phyloP scores from a whole-genome alignment of 225 moss, liverwort and hornwort genomes.

The Physcomitrellopsis africana region DNA sequence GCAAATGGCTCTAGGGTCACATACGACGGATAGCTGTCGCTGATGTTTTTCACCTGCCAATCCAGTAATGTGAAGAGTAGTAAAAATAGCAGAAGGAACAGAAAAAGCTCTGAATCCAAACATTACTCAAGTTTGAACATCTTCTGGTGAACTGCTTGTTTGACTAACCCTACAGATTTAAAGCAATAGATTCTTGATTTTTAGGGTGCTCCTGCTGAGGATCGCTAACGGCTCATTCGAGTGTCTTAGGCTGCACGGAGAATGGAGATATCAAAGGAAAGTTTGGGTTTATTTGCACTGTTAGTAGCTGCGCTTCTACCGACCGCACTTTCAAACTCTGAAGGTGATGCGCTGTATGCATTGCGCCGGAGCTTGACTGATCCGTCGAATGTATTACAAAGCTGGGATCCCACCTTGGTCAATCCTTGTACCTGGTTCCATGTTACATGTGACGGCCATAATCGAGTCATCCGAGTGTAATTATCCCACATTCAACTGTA shows the following conservation, averaged over 20 bases:
- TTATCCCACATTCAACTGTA: neutral
- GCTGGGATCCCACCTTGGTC: constrained; percentile 75
- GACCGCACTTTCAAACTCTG: constrained; percentile 42
- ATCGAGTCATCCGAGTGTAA: constrained; percentile 71
- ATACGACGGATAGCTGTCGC: too few species aligned
- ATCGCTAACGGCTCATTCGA: too few species aligned
- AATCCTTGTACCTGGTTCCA: constrained; percentile 84
- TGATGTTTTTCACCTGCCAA: too few species aligned
- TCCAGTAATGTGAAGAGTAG: too few species aligned
- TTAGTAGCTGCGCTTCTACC: constrained; percentile 38
- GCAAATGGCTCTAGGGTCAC: too few species aligned
- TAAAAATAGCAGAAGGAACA: too few species aligned
- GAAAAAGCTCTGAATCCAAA: too few species aligned
- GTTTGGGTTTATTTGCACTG: constrained; percentile 28
- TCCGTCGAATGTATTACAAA: constrained; percentile 64
- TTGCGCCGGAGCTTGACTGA: constrained; percentile 60
- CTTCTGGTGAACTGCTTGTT: too few species aligned
- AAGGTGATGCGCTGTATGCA: constrained; percentile 67
- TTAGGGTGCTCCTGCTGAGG: too few species aligned
- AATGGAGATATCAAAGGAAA: constrained; percentile 35
- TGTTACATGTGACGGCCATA: constrained; percentile 61
- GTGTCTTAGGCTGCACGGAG: constrained; percentile 7
- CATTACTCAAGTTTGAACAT: too few species aligned
- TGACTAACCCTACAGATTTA: too few species aligned
- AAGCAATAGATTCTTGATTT: too few species aligned